A percentile compares a stretch with the other conserved stretches of the same genome.
Evolutionary conservation across 192 early-diverging fungal genomes (phyloP).

Genomic region (Podila horticola): DNA sequence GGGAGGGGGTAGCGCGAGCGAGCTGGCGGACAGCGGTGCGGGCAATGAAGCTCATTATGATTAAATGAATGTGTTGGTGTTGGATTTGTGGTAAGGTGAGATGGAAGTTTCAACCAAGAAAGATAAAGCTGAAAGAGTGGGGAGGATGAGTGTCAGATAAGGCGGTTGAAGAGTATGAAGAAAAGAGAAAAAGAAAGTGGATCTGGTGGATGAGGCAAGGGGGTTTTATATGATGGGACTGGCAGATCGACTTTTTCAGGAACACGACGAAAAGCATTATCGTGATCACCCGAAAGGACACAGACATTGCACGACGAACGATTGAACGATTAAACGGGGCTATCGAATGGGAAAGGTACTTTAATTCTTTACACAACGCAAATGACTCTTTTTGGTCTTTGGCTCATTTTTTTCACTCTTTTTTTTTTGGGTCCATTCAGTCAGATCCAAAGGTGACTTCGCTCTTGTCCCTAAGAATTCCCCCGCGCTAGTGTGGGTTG

Average conservation of each 20-base stretch:
- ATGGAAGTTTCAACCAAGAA: not conserved
- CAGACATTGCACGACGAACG: not conserved
- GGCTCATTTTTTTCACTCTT: not conserved
- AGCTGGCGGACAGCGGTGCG: slow-evolving; percentile 51
- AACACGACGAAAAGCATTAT: no score
- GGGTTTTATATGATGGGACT: not conserved
- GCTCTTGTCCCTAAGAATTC: no score
- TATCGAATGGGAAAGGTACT: no score
- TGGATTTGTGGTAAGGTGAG: not conserved
- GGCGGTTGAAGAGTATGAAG: not conserved
- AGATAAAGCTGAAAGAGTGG: not conserved
- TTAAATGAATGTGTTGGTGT: not conserved
- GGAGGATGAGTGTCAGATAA: not conserved
- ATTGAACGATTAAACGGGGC: not conserved
- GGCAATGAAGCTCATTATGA: slow-evolving; percentile 52
- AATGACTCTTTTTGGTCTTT: no score
- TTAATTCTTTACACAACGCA: no score
- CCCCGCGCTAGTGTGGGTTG: no score
- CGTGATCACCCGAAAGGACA: not conserved
- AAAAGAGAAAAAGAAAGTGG: slow-evolving; percentile 3
- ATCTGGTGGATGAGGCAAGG: not conserved
- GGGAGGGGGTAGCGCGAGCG: slow-evolving; percentile 46
- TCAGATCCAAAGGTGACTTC: no score
- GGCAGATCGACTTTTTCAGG: not conserved
- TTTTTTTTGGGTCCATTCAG: not conserved